Base-by-base conservation (phyloP, 768 basidiomycete genomes). In the Russula dissimulans region DNA sequence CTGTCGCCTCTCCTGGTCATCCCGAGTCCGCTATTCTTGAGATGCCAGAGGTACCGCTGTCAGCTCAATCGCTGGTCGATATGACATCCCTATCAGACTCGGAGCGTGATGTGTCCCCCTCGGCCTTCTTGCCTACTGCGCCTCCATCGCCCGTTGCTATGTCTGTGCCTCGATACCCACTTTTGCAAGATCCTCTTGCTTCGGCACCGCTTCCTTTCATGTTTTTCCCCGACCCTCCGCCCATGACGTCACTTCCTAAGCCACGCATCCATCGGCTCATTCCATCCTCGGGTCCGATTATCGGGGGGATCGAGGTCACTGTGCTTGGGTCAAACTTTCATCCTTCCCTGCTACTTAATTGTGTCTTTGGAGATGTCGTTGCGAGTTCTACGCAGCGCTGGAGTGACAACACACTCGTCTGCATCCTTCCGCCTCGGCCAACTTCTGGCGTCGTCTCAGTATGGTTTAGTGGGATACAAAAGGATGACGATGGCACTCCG, bases 231-330 rank as follows among this genome's bases (percentile, higher is more conserved):
- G 72, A 80, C 61, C 72, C 78, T 22, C 74, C 80, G 18, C 74
- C 81, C 62, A 66, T 77, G 39, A 60, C 78, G 60, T 76, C 79
- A 60, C 69, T 80, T 60, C 82, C 81, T 55, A 73, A 80, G 42
- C 89, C 91, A 12, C 86, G 79, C 48, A 93, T 94, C 58, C 89
- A 91, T 67, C 84, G 90, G 6, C 81, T 94, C 43, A 91, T 94
- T 64, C 91, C 91, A 1, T 82, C 84, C 56, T 78, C 81, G 60
- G 91, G 94, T 12, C 92, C 93, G 10, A 93, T 90, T 22, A 83
- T 87, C 60, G 95, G 95, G 36, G 95, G 95, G 1, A 93, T 91
- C 65, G 93, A 97, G 73, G 88, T 99, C 38, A 98, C 95, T 2
- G 76, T 99, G 17, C 81, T 97, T 7, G 97, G 97, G 9, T 84